Evolutionary conservation across 768 basidiomycete genomes (phyloP).

Genomic region (Phanerodontia chrysosporium): DNA sequence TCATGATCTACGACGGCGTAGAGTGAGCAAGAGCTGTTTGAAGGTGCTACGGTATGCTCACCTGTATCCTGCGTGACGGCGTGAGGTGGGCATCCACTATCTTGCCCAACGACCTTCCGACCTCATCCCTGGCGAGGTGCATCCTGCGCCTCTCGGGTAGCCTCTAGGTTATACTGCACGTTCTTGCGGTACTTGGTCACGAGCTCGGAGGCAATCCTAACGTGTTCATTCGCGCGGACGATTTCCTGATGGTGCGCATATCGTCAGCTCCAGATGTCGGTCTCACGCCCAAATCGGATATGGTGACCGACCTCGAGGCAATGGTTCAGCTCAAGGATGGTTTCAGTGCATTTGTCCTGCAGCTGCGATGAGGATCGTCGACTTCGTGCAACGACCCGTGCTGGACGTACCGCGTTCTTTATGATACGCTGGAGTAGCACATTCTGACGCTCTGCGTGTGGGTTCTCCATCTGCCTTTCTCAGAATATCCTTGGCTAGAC

Average conservation of each 20-base stretch:
- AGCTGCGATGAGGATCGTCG: not conserved
- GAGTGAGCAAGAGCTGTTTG: too few relatives aligned
- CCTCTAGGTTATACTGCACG: slow-evolving; percentile 87
- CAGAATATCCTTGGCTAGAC: too few relatives aligned
- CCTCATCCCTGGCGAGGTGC: not conserved
- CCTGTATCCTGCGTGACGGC: too few relatives aligned
- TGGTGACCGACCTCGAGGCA: slow-evolving; percentile 62
- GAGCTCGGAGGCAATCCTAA: slow-evolving; percentile 79
- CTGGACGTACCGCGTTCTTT: slow-evolving; percentile 69
- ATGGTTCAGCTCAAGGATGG: slow-evolving; percentile 83
- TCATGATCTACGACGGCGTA: too few relatives aligned
- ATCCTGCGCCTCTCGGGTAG: slow-evolving; percentile 54
- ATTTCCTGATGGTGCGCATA: too few relatives aligned
- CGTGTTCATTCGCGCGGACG: slow-evolving; percentile 67
- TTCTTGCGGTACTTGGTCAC: slow-evolving; percentile 88
- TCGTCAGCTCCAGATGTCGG: too few relatives aligned
- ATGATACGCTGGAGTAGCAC: slow-evolving; percentile 86
- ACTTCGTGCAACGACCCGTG: not conserved
- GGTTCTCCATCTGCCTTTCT: slow-evolving; percentile 99
- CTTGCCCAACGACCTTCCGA: too few relatives aligned
- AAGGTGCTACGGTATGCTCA: too few relatives aligned
- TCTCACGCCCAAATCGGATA: too few relatives aligned
- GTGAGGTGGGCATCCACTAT: too few relatives aligned
- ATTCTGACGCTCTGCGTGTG: slow-evolving; percentile 93
- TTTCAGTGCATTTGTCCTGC: slow-evolving; percentile 91